These are phyloP conservation scores for Lactarius pseudohatsudake DNA, from an alignment of 768 basidiomycete species.

Conservation along the genomic window DNA sequence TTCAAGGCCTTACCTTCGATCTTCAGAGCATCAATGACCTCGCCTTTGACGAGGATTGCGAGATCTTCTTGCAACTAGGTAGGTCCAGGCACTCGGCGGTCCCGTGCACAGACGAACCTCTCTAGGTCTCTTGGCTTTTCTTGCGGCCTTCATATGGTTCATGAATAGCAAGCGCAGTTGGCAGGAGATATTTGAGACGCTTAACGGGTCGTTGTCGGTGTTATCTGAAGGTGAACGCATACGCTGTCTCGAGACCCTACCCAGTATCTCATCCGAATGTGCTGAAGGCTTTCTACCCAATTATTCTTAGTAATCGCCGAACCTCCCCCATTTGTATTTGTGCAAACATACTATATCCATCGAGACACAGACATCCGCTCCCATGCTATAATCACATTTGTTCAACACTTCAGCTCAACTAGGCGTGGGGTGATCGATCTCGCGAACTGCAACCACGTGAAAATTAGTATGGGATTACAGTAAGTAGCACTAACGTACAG, in stretches of 20 bases:
- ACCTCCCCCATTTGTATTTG: conserved; percentile 12
- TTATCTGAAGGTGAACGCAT: conserved; percentile 16
- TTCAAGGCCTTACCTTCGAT: conserved; percentile 6
- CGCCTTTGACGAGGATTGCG: conserved; percentile 15
- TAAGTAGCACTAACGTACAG: background rate
- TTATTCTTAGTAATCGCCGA: conserved; percentile 19
- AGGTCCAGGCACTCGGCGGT: background rate
- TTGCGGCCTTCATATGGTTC: conserved; percentile 24
- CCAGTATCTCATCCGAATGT: background rate
- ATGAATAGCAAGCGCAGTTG: conserved; percentile 24
- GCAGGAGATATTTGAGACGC: conserved; percentile 9
- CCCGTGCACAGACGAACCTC: background rate
- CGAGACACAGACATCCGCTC: background rate
- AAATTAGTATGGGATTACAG: background rate
- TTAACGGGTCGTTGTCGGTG: conserved; percentile 5
- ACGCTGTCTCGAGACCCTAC: background rate
- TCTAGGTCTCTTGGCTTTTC: conserved; percentile 20
- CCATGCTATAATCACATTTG: background rate
- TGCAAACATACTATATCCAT: background rate
- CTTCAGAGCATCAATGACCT: conserved; percentile 17
- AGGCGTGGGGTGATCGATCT: background rate
- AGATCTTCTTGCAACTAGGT: conserved; percentile 21
- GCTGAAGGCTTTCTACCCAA: conserved; percentile 20
- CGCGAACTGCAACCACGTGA: background rate
- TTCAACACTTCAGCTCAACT: no score